Conservation (phyloP, 2,329 filamentous ascomycete species). For the Sporothrix brunneoviolacea region DNA sequence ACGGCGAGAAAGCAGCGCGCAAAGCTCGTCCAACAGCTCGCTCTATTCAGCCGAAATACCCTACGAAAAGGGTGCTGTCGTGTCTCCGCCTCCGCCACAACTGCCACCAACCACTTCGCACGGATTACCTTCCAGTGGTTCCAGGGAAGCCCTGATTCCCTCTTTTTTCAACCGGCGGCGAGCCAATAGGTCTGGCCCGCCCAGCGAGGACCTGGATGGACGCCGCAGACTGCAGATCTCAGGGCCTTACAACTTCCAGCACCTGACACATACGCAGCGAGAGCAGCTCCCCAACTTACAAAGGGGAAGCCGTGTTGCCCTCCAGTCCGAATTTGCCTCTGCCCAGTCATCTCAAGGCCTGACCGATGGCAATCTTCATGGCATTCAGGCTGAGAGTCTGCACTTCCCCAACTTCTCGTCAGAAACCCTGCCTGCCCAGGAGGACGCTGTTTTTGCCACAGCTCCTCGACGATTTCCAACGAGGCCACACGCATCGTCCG, state of each 20-base stretch:
- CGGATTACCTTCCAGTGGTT: slow-evolving; percentile 20
- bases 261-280: slow-evolving; percentile 52
- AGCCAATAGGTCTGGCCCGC: slow-evolving; percentile 26
- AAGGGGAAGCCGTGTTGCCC: slow-evolving; percentile 33
- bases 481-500: slow-evolving; percentile 25
- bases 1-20: slow-evolving; percentile 45
- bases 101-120: slow-evolving; percentile 23
- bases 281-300: slow-evolving; percentile 39
- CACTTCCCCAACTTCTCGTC: slow-evolving; percentile 45
- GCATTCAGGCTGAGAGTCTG: slow-evolving; percentile 34
- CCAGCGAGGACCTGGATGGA: slow-evolving; percentile 22
- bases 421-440: slow-evolving; percentile 28
- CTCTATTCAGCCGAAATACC: slow-evolving; percentile 40
- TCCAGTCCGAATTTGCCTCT: slow-evolving; percentile 39
- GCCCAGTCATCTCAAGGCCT: slow-evolving; percentile 32
- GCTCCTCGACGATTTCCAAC: slow-evolving; percentile 21
- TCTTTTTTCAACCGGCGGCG: slow-evolving; percentile 47
- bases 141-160: slow-evolving; percentile 39
- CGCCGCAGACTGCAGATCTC: slow-evolving; percentile 49
- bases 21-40: slow-evolving; percentile 42
- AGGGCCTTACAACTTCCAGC: slow-evolving; percentile 60
- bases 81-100: slow-evolving; percentile 17
- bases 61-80: slow-evolving; percentile 23
- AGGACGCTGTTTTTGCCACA: slow-evolving; percentile 12
- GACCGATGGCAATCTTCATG: slow-evolving; percentile 29